Evolutionary conservation across 2,329 filamentous ascomycete genomes (phyloP), one percentile per base, ranked within the genome.

Genomic region (Torrubiella hemipterigena): DNA sequence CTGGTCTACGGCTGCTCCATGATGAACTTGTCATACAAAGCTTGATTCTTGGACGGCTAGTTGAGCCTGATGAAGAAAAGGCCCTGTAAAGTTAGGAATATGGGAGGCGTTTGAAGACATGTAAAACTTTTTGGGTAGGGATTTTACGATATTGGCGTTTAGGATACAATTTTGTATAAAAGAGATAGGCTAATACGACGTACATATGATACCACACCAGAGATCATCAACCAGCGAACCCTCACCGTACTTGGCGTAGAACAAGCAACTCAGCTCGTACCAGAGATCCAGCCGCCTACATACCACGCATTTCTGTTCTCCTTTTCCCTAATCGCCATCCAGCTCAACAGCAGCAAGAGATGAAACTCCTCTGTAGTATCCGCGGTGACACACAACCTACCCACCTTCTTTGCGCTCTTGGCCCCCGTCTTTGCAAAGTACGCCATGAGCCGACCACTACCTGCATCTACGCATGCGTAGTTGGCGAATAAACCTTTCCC

Each of bases 11-110:
- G 39, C 68, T 91, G 27, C 69, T 93, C 31, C 80, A 77, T 34
- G 80, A 93, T 51, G 89, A 96, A 55, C 75, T 89, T 49, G 75
- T 96, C 15, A 77, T 93, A 33, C 89, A 98, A 63, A 95, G 86
- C 52, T 61, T 96, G 36, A 95, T 98, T 40, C 53, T 94, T 30
- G 89, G 87, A 1, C 73, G 76, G 38, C 57, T 95, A 42, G 71
- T 86, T 31, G 78, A 83, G 38, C 69, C 73, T 30, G 65, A 59
- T 10, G 67, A 73, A 42, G 31, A 17, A 16, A 23, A n/a, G 23
- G 12, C n/a, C n/a, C 12, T 7, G 23, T 7, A 13, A n/a, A 7
- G 46, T 62, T 6, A 7, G 7, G 12, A 13, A n/a, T 13, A 7
- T 12, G 6, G 11, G 15, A n/a, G 10, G 20, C 20, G 27, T 17